These are phyloP conservation scores for Glaciozyma martinii DNA, from an alignment of 768 basidiomycete genomes.

Conservation along the genomic window DNA sequence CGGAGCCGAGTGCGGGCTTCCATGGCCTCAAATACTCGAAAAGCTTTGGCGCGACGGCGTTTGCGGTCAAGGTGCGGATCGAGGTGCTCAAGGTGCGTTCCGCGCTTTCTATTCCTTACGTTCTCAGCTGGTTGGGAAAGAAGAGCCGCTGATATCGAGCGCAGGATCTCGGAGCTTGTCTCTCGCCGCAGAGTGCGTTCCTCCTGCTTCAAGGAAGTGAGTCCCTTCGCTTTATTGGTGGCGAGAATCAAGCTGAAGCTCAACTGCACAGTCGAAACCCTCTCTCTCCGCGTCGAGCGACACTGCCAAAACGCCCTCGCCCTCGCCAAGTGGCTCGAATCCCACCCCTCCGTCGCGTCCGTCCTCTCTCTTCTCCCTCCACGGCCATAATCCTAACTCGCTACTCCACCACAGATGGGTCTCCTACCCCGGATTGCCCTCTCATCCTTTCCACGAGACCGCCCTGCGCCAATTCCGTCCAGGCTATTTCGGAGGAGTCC, in stretches of 20 bases:
- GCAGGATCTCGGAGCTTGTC: no score
- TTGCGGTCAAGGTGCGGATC: no score
- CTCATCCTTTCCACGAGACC: slow-evolving; percentile 53
- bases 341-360: slow-evolving; percentile 58
- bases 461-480: slow-evolving; percentile 42
- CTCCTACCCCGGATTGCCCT: slow-evolving; percentile 60
- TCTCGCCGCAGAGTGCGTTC: slow-evolving; percentile 36
- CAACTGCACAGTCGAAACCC: slow-evolving; percentile 50
- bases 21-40: no score
- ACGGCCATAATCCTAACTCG: no score
- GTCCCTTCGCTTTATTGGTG: no score
- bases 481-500: slow-evolving; percentile 54
- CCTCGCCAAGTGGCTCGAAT: slow-evolving; percentile 58
- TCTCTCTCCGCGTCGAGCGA: slow-evolving; percentile 59
- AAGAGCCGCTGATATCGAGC: no score
- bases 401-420: slow-evolving; percentile 44
- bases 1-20: no score
- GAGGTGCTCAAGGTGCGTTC: no score
- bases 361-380: background rate
- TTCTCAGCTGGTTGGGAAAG: no score
- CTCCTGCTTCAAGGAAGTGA: background rate
- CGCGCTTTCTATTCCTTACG: no score
- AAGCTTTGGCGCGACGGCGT: no score
- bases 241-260: background rate
- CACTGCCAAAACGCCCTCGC: slow-evolving; percentile 63